These are phyloP conservation scores for Tetrapisispora namnaoensis DNA, from an alignment of 805 yeast species.

Conservation along the genomic window DNA sequence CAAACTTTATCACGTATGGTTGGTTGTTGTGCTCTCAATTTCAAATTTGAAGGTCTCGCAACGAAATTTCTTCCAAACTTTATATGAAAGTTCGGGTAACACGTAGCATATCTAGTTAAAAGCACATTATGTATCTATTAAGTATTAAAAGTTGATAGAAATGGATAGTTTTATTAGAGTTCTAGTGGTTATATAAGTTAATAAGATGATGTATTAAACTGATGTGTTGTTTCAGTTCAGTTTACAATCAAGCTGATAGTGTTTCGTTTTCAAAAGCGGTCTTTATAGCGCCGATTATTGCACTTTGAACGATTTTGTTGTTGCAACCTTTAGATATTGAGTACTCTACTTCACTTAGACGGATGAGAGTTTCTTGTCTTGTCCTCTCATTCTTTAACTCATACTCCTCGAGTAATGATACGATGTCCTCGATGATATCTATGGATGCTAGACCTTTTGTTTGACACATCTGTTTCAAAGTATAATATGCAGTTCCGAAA, in stretches of 20 bases:
- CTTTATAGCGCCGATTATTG: constrained; percentile 80
- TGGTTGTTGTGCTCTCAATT: neutral
- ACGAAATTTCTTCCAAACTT: no score
- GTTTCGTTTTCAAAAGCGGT: constrained; percentile 31
- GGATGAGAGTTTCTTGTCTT: constrained; percentile 53
- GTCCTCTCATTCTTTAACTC: constrained; percentile 50
- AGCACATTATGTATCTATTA: no score
- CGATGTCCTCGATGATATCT: constrained; percentile 71
- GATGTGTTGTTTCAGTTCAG: neutral
- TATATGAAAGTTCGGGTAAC: no score
- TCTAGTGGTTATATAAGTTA: no score
- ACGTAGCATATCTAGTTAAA: no score
- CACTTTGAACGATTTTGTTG: constrained; percentile 82
- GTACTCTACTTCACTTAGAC: constrained; percentile 82
- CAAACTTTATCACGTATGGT: no score
- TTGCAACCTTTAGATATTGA: constrained; percentile 87
- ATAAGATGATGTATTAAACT: no score
- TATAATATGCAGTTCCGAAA: constrained; percentile 68
- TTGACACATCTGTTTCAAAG: constrained; percentile 55
- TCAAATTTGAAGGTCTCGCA: neutral
- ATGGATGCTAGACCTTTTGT: constrained; percentile 81
- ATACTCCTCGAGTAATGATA: constrained; percentile 57
- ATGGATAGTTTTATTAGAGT: no score
- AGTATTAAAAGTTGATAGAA: no score
- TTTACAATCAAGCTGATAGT: neutral